Evolutionary conservation across 2,329 filamentous ascomycete species (phyloP).

Genomic region (Xylariaceae sp.): DNA sequence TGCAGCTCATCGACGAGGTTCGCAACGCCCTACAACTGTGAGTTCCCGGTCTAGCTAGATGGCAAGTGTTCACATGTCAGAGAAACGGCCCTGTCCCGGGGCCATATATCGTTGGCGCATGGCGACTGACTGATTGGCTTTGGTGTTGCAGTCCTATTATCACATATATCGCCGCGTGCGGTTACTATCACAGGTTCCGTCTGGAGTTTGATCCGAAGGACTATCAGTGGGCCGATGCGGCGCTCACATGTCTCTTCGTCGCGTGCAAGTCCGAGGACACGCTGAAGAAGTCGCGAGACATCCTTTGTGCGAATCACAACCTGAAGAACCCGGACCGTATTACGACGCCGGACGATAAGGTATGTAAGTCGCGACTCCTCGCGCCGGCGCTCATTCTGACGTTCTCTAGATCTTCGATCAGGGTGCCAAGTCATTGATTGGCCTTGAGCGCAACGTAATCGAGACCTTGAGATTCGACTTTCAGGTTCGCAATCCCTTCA

Average conservation of each 20-base stretch:
- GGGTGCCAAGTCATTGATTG: slow-evolving; percentile 75
- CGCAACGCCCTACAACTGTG: slow-evolving; percentile 74
- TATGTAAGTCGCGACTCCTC: slow-evolving; percentile 35
- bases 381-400: slow-evolving; percentile 1
- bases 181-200: slow-evolving; percentile 92
- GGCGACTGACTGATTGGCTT: slow-evolving; percentile 12
- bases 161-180: slow-evolving; percentile 85
- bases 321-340: slow-evolving; percentile 65
- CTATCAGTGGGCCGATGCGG: slow-evolving; percentile 81
- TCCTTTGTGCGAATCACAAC: slow-evolving; percentile 86
- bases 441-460: slow-evolving; percentile 85
- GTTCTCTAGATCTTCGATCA: slow-evolving; percentile 65
- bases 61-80: not conserved
- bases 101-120: not conserved
- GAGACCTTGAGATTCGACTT: slow-evolving; percentile 95
- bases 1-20: slow-evolving; percentile 83
- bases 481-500: slow-evolving; percentile 80
- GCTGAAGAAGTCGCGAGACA: slow-evolving; percentile 91
- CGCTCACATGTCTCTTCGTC: slow-evolving; percentile 80
- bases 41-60: slow-evolving; percentile 31
- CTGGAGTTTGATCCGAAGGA: slow-evolving; percentile 79
- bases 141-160: slow-evolving; percentile 62
- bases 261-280: slow-evolving; percentile 98
- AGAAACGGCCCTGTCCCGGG: not conserved
- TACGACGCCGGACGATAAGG: slow-evolving; percentile 75